Conservation (phyloP, 2,329 filamentous ascomycete species). For the Fusarium paranaense region DNA sequence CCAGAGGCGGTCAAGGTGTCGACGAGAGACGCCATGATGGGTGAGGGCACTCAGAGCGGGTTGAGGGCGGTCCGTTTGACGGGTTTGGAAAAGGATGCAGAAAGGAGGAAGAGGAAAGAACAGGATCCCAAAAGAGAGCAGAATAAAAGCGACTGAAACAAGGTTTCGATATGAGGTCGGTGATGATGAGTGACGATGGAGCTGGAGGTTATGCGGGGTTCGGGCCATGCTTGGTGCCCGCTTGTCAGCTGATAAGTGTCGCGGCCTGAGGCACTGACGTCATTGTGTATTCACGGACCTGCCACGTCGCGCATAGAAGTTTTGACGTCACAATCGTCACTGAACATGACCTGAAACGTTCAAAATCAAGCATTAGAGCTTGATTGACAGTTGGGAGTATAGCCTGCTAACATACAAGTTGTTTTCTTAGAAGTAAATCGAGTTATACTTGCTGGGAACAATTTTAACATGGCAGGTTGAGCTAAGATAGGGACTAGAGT, state of each 20-base stretch:
- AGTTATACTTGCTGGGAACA: accelerated
- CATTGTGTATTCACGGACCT: constrained; percentile 9
- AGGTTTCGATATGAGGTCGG: constrained; percentile 4
- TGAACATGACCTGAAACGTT: background rate
- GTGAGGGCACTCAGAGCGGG: background rate
- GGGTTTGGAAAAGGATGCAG: background rate
- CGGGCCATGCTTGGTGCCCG: constrained; percentile 5
- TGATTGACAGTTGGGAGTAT: background rate
- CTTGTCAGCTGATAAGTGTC: background rate
- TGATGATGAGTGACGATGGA: constrained; percentile 13
- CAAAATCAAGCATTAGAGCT: background rate
- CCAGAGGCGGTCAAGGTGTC: constrained; percentile 42
- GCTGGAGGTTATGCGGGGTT: constrained; percentile 24
- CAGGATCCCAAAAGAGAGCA: background rate
- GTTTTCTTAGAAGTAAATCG: background rate
- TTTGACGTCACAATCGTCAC: background rate
- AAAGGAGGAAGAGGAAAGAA: background rate
- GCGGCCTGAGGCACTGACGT: constrained; percentile 22
- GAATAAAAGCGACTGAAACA: background rate
- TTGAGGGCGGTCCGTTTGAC: background rate
- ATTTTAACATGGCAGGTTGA: background rate
- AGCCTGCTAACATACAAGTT: background rate
- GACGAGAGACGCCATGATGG: constrained; percentile 37
- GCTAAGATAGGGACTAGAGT: background rate
- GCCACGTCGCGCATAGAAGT: background rate